Evolutionary conservation across 768 basidiomycete species (phyloP).

Genomic region (Lentinula guzmanii): DNA sequence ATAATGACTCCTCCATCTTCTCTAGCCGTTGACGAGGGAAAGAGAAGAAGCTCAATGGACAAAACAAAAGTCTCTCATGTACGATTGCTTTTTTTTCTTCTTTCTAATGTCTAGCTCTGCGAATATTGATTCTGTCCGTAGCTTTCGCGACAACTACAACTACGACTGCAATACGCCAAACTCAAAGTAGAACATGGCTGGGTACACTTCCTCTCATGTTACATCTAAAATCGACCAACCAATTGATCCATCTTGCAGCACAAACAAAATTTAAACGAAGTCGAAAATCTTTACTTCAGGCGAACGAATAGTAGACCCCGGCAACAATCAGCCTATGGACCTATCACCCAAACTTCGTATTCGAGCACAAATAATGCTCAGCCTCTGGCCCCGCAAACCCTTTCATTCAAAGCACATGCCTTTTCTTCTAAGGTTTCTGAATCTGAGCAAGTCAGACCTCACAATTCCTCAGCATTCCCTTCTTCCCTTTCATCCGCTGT

Average conservation of each 20-base stretch:
- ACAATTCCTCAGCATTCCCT: background rate
- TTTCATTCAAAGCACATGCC: conserved; percentile 7
- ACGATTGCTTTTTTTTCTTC: background rate
- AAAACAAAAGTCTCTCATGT: conserved; percentile 6
- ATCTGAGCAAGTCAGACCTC: background rate
- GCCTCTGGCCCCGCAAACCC: background rate
- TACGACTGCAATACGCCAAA: conserved; percentile 70
- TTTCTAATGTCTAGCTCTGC: background rate
- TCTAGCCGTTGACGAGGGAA: background rate
- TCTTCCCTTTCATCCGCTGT: conserved; percentile 11
- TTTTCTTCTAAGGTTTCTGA: background rate
- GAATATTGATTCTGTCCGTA: conserved; percentile 16
- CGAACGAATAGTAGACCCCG: conserved; percentile 50
- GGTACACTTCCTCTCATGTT: conserved; percentile 36
- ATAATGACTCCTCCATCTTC: background rate
- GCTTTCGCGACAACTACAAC: conserved; percentile 67
- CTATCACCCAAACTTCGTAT: background rate
- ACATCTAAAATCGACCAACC: background rate
- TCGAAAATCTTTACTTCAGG: conserved; percentile 78
- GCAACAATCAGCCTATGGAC: conserved; percentile 14
- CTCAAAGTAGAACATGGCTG: conserved; percentile 80
- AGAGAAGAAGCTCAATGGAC: background rate
- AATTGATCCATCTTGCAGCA: conserved; percentile 34
- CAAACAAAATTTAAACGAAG: conserved; percentile 74
- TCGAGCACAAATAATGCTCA: conserved; percentile 6